phyloP scores from a whole-genome alignment of 2,329 filamentous ascomycete species.

The Thelonectria blattea region DNA sequence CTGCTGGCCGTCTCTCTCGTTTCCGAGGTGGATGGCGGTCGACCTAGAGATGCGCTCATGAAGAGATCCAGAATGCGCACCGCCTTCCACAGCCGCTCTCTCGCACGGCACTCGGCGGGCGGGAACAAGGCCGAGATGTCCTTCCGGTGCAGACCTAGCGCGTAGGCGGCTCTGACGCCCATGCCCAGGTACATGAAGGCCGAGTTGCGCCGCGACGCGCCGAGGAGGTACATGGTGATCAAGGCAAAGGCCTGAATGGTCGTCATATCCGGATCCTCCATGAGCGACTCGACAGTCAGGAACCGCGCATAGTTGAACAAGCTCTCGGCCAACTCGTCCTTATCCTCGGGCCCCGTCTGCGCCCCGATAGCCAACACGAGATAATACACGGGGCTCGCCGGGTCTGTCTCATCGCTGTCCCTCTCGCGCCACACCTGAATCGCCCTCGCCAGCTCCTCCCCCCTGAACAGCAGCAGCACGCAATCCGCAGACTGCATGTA shows the following conservation, averaged over 20 bases:
- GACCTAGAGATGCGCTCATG: constrained; percentile 42
- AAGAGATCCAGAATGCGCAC: constrained; percentile 44
- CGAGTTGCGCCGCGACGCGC: constrained; percentile 44
- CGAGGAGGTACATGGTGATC: constrained; percentile 47
- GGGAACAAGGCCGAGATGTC: constrained; percentile 40
- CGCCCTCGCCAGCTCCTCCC: constrained; percentile 34
- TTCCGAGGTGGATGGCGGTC: constrained; percentile 43
- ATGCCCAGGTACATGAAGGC: constrained; percentile 48
- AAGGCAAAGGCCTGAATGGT: constrained; percentile 44
- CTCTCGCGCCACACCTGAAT: constrained; percentile 40
- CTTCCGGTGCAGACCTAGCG: constrained; percentile 41
- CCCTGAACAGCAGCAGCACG: constrained; percentile 42
- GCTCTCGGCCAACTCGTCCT: constrained; percentile 42
- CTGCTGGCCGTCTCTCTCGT: constrained; percentile 33
- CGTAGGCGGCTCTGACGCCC: constrained; percentile 46
- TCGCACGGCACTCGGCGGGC: constrained; percentile 28
- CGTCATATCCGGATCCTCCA: constrained; percentile 44
- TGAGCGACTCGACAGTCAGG: constrained; percentile 41
- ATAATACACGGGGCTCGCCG: constrained; percentile 34
- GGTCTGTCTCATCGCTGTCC: constrained; percentile 27
- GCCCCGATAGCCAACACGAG: constrained; percentile 43
- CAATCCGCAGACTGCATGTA: constrained; percentile 39
- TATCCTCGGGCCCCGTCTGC: constrained; percentile 41
- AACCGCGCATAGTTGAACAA: constrained; percentile 46
- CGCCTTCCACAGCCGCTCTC: constrained; percentile 44